Conservation (phyloP, 2,329 filamentous ascomycete genomes). For the Akanthomyces dipterigenus region DNA sequence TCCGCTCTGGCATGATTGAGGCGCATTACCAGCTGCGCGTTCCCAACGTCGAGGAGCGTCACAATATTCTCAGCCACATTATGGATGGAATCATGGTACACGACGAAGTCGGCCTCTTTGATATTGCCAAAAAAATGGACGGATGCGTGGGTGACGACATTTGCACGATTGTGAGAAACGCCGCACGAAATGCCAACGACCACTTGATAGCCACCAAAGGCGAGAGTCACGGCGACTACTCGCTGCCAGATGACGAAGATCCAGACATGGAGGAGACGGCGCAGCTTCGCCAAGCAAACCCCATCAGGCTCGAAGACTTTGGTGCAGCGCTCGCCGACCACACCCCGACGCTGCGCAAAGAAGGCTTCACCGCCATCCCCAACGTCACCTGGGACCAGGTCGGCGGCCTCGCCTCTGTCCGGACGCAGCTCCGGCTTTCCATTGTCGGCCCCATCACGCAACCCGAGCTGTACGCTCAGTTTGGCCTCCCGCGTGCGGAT, state of each 20-base stretch:
- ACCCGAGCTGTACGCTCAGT: conserved; percentile 66
- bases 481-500: conserved; percentile 74
- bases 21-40: conserved; percentile 83
- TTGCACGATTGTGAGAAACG: conserved; percentile 50
- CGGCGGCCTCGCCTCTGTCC: conserved; percentile 72
- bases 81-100: conserved; percentile 25
- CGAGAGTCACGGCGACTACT: background rate
- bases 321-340: conserved; percentile 61
- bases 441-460: conserved; percentile 86
- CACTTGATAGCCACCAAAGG: conserved; percentile 25
- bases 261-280: background rate
- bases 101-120: conserved; percentile 63
- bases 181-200: conserved; percentile 32
- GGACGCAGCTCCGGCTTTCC: conserved; percentile 72
- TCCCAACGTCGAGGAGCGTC: conserved; percentile 68
- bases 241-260: background rate
- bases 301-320: conserved; percentile 49
- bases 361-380: conserved; percentile 92
- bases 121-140: conserved; percentile 76
- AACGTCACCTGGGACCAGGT: conserved; percentile 91
- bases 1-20: conserved; percentile 70
- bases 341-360: conserved; percentile 63
- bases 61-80: conserved; percentile 49
- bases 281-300: background rate
- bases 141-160: conserved; percentile 93